phyloP scores from a whole-genome alignment of 805 yeast species.

The Lachancea nothofagi region DNA sequence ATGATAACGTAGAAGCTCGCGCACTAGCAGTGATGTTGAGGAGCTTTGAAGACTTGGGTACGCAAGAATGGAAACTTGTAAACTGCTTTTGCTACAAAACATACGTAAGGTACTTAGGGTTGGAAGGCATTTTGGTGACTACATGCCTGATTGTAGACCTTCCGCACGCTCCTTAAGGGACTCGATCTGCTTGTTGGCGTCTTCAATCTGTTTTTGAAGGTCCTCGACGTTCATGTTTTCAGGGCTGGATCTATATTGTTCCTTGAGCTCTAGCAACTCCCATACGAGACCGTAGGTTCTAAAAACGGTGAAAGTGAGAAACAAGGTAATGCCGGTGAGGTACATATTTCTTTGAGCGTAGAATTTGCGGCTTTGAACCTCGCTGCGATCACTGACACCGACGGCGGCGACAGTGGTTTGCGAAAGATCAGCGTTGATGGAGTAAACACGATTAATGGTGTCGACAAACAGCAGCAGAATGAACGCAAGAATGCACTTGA shows the following conservation, averaged over 20 bases:
- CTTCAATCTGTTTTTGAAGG: constrained; percentile 47
- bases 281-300: constrained; percentile 79
- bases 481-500: constrained; percentile 79
- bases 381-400: constrained; percentile 59
- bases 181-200: constrained; percentile 59
- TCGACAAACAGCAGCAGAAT: constrained; percentile 80
- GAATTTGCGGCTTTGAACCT: constrained; percentile 84
- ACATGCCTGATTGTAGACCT: constrained; percentile 54
- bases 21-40: no score
- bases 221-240: constrained; percentile 17
- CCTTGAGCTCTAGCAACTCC: constrained; percentile 62
- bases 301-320: constrained; percentile 76
- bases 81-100: neutral
- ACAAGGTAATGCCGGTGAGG: constrained; percentile 90
- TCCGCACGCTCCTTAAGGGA: constrained; percentile 69
- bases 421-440: constrained; percentile 57
- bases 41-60: no score
- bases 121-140: neutral
- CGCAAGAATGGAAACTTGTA: no score
- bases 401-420: constrained; percentile 22
- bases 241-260: constrained; percentile 36
- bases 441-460: constrained; percentile 74
- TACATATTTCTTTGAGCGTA: constrained; percentile 96
- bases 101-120: neutral
- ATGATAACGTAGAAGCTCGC: no score